Conservation (phyloP, 352 stramenopile species). For the Aphanomyces invadans region DNA sequence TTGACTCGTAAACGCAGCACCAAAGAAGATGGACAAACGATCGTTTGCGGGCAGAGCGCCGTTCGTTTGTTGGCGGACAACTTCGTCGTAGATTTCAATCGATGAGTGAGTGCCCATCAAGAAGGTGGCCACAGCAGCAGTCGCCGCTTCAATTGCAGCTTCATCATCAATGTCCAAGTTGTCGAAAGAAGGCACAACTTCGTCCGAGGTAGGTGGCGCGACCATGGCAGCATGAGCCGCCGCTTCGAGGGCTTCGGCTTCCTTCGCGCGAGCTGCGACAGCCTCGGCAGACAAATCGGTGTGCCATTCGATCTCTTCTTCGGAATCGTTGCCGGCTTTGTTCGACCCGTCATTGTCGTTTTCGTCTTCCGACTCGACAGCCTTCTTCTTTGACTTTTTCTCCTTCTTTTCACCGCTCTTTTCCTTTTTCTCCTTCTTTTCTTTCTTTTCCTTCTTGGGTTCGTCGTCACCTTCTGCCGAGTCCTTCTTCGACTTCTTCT, state of each 20-base stretch:
- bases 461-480: slow-evolving; percentile 49
- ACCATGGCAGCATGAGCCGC: slow-evolving; percentile 61
- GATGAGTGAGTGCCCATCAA: slow-evolving; percentile 42
- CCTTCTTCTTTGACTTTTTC: slow-evolving; percentile 76
- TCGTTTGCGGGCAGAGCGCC: slow-evolving; percentile 86
- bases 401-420: slow-evolving; percentile 75
- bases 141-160: slow-evolving; percentile 68
- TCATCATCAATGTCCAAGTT: slow-evolving; percentile 79
- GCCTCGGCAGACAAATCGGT: slow-evolving; percentile 77
- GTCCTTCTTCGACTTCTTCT: slow-evolving; percentile 62
- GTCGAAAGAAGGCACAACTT: slow-evolving; percentile 43
- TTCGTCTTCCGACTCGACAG: slow-evolving; percentile 27
- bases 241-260: slow-evolving; percentile 75
- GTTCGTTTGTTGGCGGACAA: slow-evolving; percentile 92
- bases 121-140: slow-evolving; percentile 59
- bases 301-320: slow-evolving; percentile 79
- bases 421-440: slow-evolving; percentile 56
- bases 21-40: slow-evolving; percentile 92
- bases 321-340: slow-evolving; percentile 37
- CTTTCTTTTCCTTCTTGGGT: slow-evolving; percentile 64
- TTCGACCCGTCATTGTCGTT: slow-evolving; percentile 13
- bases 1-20: slow-evolving; percentile 77
- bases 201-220: slow-evolving; percentile 31
- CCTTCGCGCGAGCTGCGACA: slow-evolving; percentile 66
- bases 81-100: slow-evolving; percentile 72